Evolutionary conservation across 345 rosid species (phyloP).

Genomic region (Clarkia xantiana): DNA sequence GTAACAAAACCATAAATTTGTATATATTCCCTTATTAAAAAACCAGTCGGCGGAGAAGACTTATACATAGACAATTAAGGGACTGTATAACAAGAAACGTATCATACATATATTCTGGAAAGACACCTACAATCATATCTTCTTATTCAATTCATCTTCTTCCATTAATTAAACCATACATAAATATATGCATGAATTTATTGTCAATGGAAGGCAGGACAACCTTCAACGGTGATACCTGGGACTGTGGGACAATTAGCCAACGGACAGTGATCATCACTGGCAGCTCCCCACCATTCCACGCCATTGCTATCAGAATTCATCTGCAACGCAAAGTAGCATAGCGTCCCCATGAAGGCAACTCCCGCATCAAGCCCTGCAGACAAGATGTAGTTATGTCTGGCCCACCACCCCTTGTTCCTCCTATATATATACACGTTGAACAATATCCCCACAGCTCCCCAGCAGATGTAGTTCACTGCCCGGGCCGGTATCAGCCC

Average conservation of each 20-base stretch:
- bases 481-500: slow-evolving; percentile 53
- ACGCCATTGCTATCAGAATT: slow-evolving; percentile 35
- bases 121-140: too few relatives aligned
- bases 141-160: too few relatives aligned
- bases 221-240: slow-evolving; percentile 33
- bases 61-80: too few relatives aligned
- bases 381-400: slow-evolving; percentile 54
- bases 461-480: slow-evolving; percentile 49
- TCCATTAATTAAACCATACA: too few relatives aligned
- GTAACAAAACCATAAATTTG: too few relatives aligned
- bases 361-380: slow-evolving; percentile 76
- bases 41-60: too few relatives aligned
- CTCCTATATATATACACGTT: slow-evolving; percentile 47
- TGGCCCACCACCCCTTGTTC: slow-evolving; percentile 68
- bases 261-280: slow-evolving; percentile 43
- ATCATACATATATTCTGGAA: too few relatives aligned
- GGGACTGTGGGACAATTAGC: slow-evolving; percentile 61
- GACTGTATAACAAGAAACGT: too few relatives aligned
- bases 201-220: slow-evolving; percentile 24
- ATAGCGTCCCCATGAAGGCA: slow-evolving; percentile 51
- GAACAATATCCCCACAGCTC: slow-evolving; percentile 55
- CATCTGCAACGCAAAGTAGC: slow-evolving; percentile 47
- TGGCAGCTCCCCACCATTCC: slow-evolving; percentile 55
- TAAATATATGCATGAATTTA: not conserved
- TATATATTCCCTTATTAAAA: too few relatives aligned